Base-by-base conservation (phyloP, 306 rosid genomes). In the Echinosophora koreensis region DNA sequence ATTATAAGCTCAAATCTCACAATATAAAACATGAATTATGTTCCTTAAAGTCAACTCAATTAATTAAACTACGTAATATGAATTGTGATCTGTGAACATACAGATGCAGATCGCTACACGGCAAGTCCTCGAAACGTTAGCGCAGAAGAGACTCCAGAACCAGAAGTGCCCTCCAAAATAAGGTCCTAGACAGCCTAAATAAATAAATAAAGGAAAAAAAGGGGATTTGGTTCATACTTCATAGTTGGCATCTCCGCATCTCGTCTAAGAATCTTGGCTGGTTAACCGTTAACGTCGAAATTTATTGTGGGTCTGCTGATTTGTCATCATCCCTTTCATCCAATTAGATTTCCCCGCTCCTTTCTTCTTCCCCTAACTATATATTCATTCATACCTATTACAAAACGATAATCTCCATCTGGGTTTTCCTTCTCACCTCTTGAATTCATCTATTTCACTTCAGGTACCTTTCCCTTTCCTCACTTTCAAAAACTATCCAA, bases 171-270 rank as follows among this genome's bases (percentile, higher is more conserved):
- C 3, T 30, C 32, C 32, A 30, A 30, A 30, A 30, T 28, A 28
- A 28, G 30, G 30, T 28, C 30, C 30, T 28, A 28, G 2, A 28
- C 2, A n/a, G n/a, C n/a, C n/a, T n/a, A 28, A 28, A 34, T 35
- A 35, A 35, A 35, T 35, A 11, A 10, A 47, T 3, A 7, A 4
- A 16, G 4, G 16, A 16, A 62, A n/a, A 6, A 3, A 34, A 47
- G 22, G 0, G 7, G 63, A 22, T 8, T 3, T 30, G 1, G 28
- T 30, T 30, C 32, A 57, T 41, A 13, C 16, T 30, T 30, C 32
- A n/a, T 50, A 7, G 49, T 12, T 15, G 87, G 84, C 78, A 83
- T 79, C 80, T 60, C 50, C 47, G 73, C 67, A 83, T 83, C 63
- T 51, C 16, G 6, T 41, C 5, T 4, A 41, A 67, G 86, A 73